Evolutionary conservation across 2,329 filamentous ascomycete genomes (phyloP), one percentile per base, ranked within the genome.

Genomic region (Bipolaris bicolor): DNA sequence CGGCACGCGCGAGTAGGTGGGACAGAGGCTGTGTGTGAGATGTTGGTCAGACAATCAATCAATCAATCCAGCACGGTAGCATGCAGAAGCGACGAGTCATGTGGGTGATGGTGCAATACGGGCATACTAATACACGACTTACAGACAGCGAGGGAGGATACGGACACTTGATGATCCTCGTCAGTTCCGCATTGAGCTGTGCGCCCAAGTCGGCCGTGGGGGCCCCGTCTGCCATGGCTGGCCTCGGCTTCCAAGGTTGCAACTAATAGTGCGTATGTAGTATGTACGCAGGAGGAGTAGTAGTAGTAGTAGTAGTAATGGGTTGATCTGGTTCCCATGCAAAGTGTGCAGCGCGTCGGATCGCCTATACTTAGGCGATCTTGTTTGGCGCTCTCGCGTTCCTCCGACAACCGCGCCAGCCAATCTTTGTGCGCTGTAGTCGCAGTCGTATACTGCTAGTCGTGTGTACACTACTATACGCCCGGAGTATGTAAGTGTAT

Each of bases 71-170:
- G 15, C 34, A 45, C n/a, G 53, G 31, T 43, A 39, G 20, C 7
- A 47, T 62, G 63, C 63, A 67, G 65, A 53, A 57, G 54, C 41
- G 37, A 45, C 49, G 48, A 57, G 63, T 68, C 67, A 70, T 72
- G 63, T 64, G 65, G 66, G 29, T 16, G 4, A 46, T 20, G 47
- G 57, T 49, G 62, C 51, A 41, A 44, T 40, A 13, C 41, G 15
- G 41, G 1, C 5, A 29, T 24, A n/a, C 10, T 18, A 33, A 24
- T 72, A 70, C 75, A 33, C 18, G 72, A 70, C 75, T 66, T 71
- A 84, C 82, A 68, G 80, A 78, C 41, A 84, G 72, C 26, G 79
- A 81, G 15, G 81, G 78, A n/a, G 80, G 78, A 62, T 83, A 85
- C 20, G 79, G 77, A 33, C 81, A 78, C 6, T 77, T 76, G 39